A percentile compares a stretch with the other conserved stretches of the same genome.
Conservation (phyloP, 106 monocot genomes). For the Hemerocallis citrina region DNA sequence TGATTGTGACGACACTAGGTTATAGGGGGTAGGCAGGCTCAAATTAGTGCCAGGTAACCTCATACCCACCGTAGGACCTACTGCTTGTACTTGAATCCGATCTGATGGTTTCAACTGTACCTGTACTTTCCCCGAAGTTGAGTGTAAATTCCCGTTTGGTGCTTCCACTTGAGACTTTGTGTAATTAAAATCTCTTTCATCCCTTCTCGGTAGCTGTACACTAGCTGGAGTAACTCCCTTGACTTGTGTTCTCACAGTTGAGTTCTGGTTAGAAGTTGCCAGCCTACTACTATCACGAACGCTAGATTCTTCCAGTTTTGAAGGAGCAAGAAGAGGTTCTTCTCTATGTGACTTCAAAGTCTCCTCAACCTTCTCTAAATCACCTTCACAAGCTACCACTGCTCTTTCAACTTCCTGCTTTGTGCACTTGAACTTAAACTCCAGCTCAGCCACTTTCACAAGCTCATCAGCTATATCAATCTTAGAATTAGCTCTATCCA, state of each 20-base stretch:
- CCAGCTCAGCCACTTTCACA: conserved; percentile 46
- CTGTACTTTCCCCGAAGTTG: conserved; percentile 17
- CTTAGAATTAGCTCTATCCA: conserved; percentile 38
- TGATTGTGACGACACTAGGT: conserved; percentile 12
- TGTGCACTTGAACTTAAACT: conserved; percentile 54
- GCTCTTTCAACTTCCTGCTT: conserved; percentile 90
- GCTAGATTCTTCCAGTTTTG: conserved; percentile 19
- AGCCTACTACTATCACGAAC: conserved; percentile 18
- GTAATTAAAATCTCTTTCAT: conserved; percentile 46
- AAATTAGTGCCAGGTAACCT: conserved; percentile 28
- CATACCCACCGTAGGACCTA: conserved; percentile 20
- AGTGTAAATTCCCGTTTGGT: conserved; percentile 18
- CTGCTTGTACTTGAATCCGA: conserved; percentile 17
- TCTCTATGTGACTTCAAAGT: conserved; percentile 51
- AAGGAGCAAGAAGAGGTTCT: conserved; percentile 14
- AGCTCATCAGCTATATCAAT: conserved; percentile 82
- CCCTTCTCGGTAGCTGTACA: conserved; percentile 33
- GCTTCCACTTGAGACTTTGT: conserved; percentile 20
- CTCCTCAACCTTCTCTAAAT: conserved; percentile 59
- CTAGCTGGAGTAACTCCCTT: conserved; percentile 15
- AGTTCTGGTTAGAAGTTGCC: not conserved
- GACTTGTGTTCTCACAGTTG: conserved; percentile 10
- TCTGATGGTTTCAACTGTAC: conserved; percentile 19
- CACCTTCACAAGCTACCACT: conserved; percentile 71
- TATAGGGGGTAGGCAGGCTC: conserved; percentile 15